Evolutionary conservation across 495 filamentous ascomycete species (phyloP).

Genomic region (Lepraria neglecta): DNA sequence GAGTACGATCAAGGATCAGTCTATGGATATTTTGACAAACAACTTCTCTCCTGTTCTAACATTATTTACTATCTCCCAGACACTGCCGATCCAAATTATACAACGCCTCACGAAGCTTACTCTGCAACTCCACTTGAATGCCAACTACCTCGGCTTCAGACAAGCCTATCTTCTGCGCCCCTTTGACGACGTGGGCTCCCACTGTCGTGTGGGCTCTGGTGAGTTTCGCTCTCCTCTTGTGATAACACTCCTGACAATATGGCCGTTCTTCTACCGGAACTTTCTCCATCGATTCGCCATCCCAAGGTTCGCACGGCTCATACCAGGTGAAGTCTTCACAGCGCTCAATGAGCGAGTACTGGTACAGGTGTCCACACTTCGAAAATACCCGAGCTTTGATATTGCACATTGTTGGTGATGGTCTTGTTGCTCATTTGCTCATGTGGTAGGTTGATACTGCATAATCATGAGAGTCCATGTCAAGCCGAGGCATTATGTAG

Average conservation of each 20-base stretch:
- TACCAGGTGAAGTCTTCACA: background rate
- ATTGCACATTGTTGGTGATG: background rate
- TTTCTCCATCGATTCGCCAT: background rate
- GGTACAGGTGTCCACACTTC: background rate
- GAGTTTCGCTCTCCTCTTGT: background rate
- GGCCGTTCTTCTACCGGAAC: background rate
- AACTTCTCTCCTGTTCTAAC: background rate
- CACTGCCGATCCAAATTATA: background rate
- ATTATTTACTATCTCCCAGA: background rate
- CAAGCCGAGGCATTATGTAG: too few species aligned
- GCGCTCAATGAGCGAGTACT: background rate
- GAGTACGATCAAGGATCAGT: too few species aligned
- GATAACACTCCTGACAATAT: conserved; percentile 3
- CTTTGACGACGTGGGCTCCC: background rate
- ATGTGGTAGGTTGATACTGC: background rate
- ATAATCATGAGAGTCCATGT: background rate
- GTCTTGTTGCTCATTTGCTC: background rate
- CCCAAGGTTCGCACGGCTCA: background rate
- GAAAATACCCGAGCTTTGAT: background rate
- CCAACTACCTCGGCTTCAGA: background rate
- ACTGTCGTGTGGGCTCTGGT: background rate
- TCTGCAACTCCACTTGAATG: background rate
- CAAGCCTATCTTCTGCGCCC: background rate
- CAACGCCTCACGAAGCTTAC: background rate
- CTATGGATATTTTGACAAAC: too few species aligned